phyloP scores from a whole-genome alignment of 345 rosid species.

The Eucalyptus sp. region DNA sequence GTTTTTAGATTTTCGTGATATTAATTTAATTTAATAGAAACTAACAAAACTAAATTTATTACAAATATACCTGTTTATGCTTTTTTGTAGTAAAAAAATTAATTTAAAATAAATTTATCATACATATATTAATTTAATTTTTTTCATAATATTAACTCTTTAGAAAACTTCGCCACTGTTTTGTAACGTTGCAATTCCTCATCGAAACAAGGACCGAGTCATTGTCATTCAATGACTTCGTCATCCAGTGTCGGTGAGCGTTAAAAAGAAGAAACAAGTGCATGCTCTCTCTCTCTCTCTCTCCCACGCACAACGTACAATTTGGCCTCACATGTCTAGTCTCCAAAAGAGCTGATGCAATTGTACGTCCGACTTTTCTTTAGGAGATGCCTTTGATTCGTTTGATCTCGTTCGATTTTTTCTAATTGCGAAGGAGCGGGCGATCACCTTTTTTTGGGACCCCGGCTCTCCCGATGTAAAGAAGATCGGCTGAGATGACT shows the following conservation, averaged over 20 bases:
- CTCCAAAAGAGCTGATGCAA: not conserved
- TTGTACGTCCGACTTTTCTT: not conserved
- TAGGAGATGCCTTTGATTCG: not conserved
- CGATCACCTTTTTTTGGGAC: not conserved
- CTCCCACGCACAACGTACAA: not conserved
- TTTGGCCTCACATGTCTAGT: not conserved
- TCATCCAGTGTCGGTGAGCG: not conserved
- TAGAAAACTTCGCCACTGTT: fast-evolving
- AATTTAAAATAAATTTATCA: fast-evolving
- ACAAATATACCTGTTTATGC: fast-evolving
- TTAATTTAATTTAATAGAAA: too few relatives aligned
- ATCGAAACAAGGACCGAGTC: not conserved
- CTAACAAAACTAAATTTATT: fast-evolving
- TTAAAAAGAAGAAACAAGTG: not conserved
- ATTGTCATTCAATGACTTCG: not conserved
- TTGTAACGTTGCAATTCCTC: not conserved
- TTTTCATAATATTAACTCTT: fast-evolving
- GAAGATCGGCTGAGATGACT: not conserved
- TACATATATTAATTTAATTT: too few relatives aligned
- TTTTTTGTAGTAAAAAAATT: fast-evolving
- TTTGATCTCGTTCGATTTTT: not conserved
- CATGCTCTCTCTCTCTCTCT: not conserved
- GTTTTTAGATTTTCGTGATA: too few relatives aligned
- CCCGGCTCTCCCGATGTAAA: not conserved
- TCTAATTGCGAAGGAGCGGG: not conserved